Evolutionary conservation across 495 filamentous ascomycete species (phyloP), one percentile per base, ranked within the genome.

Genomic region (Tricharina praecox): DNA sequence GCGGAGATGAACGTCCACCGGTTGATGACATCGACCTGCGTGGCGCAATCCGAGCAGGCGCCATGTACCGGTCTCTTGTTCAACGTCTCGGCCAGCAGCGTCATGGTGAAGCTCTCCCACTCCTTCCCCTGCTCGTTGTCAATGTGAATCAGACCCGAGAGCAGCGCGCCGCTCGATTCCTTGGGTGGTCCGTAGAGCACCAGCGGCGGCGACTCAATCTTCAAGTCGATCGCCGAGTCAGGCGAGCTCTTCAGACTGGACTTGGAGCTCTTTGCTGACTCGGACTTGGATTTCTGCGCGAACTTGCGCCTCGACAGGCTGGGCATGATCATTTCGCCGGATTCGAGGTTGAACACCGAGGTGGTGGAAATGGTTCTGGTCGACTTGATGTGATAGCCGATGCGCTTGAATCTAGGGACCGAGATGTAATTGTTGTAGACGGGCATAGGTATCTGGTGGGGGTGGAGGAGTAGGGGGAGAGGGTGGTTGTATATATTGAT

Each of bases 121-220:
- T 71, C 73, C 28, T 86, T 63, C 3, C 65, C 62, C 0, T 30
- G 26, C 1, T 75, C 65, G 32, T 84, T 77, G 34, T 71, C 67
- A 58, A 93, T 69, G 23, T 70, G 63, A 50, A 96, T 66, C 48
- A 85, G 83, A 32, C 85, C 87, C 1, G 85, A 93, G 33, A 96
- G 74, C 30, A 99, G 66, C 4, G 90, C 85, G 44, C 90, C 90
- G 4, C 78, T 82, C 20, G 85, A 94, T 52, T 71, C 72, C 39
- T 77, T 69, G 1, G 84, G 69, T 5, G 70, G 66, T 16, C 83
- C 85, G 56, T 87, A 85, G 66, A 92, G 79, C 13, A 94, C 74
- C 8, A 88, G 67, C 1, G 90, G 90, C 0, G 90, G 85, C 2
- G 85, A 93, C 66, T 99, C 90, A 47, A 95, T 81, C 28, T 76